Evolutionary conservation across 1,284 basidiomycete species (phyloP).

Genomic region (Heimioporus punctisporus): DNA sequence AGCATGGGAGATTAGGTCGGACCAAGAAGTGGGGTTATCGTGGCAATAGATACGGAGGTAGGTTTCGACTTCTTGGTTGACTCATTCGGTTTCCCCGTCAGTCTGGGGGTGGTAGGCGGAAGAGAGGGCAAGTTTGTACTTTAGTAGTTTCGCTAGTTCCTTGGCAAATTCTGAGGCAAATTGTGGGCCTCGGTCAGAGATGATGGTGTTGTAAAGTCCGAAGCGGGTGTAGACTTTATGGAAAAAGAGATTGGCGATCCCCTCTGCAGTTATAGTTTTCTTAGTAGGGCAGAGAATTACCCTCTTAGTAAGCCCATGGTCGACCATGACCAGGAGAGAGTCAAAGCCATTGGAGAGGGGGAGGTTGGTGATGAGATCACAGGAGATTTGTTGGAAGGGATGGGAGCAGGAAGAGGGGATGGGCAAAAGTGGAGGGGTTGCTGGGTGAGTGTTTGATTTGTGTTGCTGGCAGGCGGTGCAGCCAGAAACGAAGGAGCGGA

Average conservation of each 20-base stretch:
- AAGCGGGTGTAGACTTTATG: background rate
- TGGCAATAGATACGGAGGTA: no score
- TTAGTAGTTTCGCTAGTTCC: no score
- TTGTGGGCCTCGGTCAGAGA: no score
- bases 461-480: constrained; percentile 15
- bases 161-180: no score
- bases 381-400: constrained; percentile 8
- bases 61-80: no score
- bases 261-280: background rate
- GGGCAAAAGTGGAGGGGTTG: background rate
- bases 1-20: no score
- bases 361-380: background rate
- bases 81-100: no score
- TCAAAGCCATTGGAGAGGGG: constrained; percentile 7
- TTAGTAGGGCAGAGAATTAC: background rate
- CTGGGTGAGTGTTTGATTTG: constrained; percentile 5
- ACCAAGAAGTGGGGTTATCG: no score
- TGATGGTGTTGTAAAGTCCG: background rate
- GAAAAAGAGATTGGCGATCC: background rate
- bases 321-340: background rate
- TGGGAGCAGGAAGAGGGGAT: background rate
- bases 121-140: no score
- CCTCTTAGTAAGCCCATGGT: background rate
- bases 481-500: constrained; percentile 12
- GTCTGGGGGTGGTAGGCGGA: no score